Conservation (phyloP, 2,329 filamentous ascomycete genomes). For the Aspergillus viridinutans region DNA sequence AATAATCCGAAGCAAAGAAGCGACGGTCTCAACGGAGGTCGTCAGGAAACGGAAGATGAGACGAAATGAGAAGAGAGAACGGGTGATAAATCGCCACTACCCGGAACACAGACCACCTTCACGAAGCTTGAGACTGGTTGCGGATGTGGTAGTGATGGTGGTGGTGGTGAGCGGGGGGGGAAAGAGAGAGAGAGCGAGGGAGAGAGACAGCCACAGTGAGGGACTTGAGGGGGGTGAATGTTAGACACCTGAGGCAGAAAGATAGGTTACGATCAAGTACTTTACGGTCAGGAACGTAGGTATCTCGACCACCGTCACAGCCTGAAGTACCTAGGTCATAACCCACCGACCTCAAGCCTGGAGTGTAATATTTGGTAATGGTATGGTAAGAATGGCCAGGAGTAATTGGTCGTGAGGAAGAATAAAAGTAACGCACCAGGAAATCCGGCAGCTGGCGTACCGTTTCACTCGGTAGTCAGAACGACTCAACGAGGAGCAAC, state of each 20-base stretch:
- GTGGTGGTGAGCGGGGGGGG: conserved; percentile 5
- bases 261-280: neutral
- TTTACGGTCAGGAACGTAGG: neutral
- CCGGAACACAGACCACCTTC: conserved; percentile 7
- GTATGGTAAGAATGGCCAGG: neutral
- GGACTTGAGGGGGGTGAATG: neutral
- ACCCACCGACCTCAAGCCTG: neutral
- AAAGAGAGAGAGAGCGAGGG: conserved; percentile 2
- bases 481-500: too few species aligned
- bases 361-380: neutral
- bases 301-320: neutral
- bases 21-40: neutral
- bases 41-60: conserved; percentile 10
- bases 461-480: neutral
- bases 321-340: neutral
- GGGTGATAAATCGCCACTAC: conserved; percentile 10
- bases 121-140: conserved; percentile 2
- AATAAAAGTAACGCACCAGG: neutral
- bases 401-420: neutral
- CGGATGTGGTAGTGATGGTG: neutral
- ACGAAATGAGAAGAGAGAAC: conserved; percentile 9
- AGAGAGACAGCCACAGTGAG: neutral
- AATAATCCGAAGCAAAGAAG: neutral
- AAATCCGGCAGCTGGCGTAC: neutral
- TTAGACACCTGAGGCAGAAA: neutral